A percentile compares a stretch with the other conserved stretches of the same genome.
These are phyloP conservation scores for Geotrichum ghanense DNA, from an alignment of 805 yeast genomes.

Conservation along the genomic window DNA sequence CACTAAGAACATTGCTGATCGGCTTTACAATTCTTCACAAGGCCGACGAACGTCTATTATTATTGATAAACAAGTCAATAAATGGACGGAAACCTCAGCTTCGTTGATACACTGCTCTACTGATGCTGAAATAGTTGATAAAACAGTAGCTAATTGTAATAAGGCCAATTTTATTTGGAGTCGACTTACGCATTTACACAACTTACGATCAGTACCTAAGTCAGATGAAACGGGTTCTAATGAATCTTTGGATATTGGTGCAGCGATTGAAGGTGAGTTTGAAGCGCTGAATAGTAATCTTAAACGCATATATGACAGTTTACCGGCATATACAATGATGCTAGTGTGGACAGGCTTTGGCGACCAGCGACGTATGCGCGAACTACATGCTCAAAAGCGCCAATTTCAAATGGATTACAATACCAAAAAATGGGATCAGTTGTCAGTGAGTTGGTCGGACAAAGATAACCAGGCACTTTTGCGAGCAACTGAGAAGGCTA, in stretches of 20 bases:
- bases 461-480: conserved; percentile 37
- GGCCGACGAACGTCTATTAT: conserved; percentile 26
- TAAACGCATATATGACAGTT: conserved; percentile 33
- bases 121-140: conserved; percentile 50
- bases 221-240: conserved; percentile 4
- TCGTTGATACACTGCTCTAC: conserved; percentile 34
- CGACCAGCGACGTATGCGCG: conserved; percentile 35
- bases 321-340: conserved; percentile 51
- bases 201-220: conserved; percentile 26
- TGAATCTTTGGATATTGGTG: too few species aligned
- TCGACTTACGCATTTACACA: conserved; percentile 49
- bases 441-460: conserved; percentile 40
- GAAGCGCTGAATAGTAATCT: conserved; percentile 35
- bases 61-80: conserved; percentile 25
- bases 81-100: conserved; percentile 20
- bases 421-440: conserved; percentile 32
- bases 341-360: conserved; percentile 56
- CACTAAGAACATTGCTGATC: conserved; percentile 8
- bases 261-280: conserved; percentile 19
- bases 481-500: conserved; percentile 38
- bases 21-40: conserved; percentile 7
- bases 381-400: conserved; percentile 34
- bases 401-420: conserved; percentile 34
- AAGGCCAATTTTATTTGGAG: conserved; percentile 40
- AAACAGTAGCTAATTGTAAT: conserved; percentile 27